These are phyloP conservation scores for Maudiozyma bulderi DNA, from an alignment of 805 yeast genomes.

Conservation along the genomic window DNA sequence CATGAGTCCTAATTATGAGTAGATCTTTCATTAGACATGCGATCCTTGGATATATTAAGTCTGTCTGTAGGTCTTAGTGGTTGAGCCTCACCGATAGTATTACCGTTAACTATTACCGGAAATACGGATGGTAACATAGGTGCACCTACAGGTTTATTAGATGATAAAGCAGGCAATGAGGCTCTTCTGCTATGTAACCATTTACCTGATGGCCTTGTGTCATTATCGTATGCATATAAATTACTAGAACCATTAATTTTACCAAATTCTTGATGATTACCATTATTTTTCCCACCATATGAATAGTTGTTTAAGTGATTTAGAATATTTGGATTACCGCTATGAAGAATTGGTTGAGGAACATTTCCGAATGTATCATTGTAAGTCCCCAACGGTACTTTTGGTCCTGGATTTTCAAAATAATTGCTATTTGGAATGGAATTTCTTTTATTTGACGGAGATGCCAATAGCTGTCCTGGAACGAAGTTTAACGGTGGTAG, in stretches of 20 bases:
- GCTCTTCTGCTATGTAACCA: conserved; percentile 1
- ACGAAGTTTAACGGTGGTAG: conserved; percentile 10
- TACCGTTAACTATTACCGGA: not conserved
- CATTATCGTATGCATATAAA: not conserved
- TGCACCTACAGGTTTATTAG: not conserved
- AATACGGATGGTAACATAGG: not conserved
- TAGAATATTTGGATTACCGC: not conserved
- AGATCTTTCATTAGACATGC: not conserved
- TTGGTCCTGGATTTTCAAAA: not conserved
- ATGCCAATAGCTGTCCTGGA: conserved; percentile 1
- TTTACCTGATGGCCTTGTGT: not conserved
- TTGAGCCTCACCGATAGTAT: not conserved
- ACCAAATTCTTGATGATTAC: not conserved
- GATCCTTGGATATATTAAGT: not conserved
- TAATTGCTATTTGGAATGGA: not conserved
- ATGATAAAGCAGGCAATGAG: not conserved
- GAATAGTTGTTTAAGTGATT: conserved; percentile 2
- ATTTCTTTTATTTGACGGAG: not conserved
- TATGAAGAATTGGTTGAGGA: not conserved
- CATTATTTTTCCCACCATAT: not conserved
- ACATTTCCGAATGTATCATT: not conserved
- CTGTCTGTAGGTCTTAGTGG: not conserved
- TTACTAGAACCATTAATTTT: not conserved
- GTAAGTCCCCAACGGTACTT: not conserved
- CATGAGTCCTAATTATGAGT: not conserved